These are phyloP conservation scores for Amphibolis antarctica DNA, from an alignment of 106 monocot species.

Conservation along the genomic window DNA sequence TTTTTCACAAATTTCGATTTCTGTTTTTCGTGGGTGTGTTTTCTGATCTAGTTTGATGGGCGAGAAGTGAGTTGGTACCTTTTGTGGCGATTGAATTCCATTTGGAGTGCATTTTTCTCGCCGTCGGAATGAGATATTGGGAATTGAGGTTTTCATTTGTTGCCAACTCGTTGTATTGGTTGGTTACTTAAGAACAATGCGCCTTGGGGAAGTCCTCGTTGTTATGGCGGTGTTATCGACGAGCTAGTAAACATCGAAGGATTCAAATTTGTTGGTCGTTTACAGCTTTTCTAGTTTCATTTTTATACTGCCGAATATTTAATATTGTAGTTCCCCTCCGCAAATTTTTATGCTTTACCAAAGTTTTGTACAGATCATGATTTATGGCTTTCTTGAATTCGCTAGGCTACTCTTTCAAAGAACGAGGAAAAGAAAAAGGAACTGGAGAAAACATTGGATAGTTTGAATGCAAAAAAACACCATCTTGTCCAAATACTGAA, in stretches of 20 bases:
- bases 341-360: neutral
- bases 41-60: neutral
- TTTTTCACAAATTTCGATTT: neutral
- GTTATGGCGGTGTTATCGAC: no score
- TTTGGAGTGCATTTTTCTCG: no score
- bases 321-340: neutral
- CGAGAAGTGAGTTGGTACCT: no score
- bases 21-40: neutral
- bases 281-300: no score
- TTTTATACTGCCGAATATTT: neutral
- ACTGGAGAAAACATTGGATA: constrained; percentile 45
- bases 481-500: constrained; percentile 81
- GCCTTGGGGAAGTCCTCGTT: no score
- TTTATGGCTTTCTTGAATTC: neutral
- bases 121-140: no score
- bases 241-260: no score
- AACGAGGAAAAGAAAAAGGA: constrained; percentile 43
- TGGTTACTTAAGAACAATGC: no score
- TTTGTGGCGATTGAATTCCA: no score
- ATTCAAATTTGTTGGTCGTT: no score
- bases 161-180: no score
- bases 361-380: neutral
- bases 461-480: constrained; percentile 60
- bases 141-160: no score
- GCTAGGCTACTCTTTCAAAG: constrained; percentile 4